Evolutionary conservation across 345 rosid species (phyloP).

Genomic region (Arabis hirsuta): DNA sequence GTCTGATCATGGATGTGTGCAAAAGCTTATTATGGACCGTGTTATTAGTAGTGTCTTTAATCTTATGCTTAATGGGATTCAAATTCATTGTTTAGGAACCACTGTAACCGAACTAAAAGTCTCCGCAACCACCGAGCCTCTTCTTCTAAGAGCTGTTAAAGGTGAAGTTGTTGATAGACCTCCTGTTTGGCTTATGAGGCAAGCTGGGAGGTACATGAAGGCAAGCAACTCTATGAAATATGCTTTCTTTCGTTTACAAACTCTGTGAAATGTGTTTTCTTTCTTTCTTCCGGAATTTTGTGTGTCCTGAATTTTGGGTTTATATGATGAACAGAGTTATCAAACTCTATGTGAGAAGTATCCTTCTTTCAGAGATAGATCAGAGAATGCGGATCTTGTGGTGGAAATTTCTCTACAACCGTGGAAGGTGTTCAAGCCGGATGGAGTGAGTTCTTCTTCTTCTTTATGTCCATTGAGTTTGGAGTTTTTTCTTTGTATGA

Average conservation of each 20-base stretch:
- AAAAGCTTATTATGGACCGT: background rate
- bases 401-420: conserved; percentile 96
- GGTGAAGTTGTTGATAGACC: conserved; percentile 95
- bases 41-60: background rate
- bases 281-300: background rate
- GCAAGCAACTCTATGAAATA: conserved; percentile 56
- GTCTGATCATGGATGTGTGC: conserved; percentile 8
- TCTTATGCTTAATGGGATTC: conserved; percentile 15
- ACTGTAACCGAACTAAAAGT: conserved; percentile 60
- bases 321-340: conserved; percentile 63
- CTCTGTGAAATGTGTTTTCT: background rate
- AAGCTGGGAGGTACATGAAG: conserved; percentile 99
- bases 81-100: conserved; percentile 28
- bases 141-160: conserved; percentile 90
- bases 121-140: conserved; percentile 59
- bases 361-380: conserved; percentile 93
- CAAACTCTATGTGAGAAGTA: conserved; percentile 83
- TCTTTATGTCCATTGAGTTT: background rate
- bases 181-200: conserved; percentile 99
- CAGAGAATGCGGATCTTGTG: conserved; percentile 95
- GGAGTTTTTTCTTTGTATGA: background rate
- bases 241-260: conserved; percentile 39
- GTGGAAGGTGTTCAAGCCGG: conserved; percentile 97
- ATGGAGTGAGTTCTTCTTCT: conserved; percentile 64
- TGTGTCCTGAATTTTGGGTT: background rate